These are phyloP conservation scores for Solanum verrucosum DNA, from an alignment of 257 asterid genomes.

Conservation along the genomic window DNA sequence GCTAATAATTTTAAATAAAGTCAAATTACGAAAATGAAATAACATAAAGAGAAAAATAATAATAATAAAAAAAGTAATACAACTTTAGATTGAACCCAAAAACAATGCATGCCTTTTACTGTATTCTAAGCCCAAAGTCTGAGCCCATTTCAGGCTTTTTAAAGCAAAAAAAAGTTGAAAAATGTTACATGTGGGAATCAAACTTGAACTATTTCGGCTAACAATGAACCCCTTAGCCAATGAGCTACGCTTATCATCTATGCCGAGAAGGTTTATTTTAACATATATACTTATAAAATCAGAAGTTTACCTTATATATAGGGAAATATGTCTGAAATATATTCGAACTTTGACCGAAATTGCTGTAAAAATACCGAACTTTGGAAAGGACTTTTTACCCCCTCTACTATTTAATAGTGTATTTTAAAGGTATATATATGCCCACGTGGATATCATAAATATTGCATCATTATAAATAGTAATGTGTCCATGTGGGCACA, in stretches of 20 bases:
- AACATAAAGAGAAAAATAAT: neutral
- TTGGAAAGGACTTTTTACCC: no score
- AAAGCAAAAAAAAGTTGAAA: no score
- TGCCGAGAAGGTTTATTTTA: neutral
- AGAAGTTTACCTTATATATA: no score
- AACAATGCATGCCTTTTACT: neutral
- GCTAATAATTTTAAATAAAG: neutral
- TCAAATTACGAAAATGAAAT: neutral
- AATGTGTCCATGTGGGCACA: no score
- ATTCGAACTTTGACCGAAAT: no score
- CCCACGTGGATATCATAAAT: no score
- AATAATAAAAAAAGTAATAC: neutral
- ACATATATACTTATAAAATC: neutral
- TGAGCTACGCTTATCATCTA: neutral
- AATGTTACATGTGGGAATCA: neutral
- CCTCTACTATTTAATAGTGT: no score
- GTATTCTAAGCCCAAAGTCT: neutral
- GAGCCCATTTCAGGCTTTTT: neutral
- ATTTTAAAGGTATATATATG: no score
- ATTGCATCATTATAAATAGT: no score
- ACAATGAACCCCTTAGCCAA: neutral
- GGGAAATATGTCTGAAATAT: no score
- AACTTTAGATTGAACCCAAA: neutral
- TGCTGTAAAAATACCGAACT: no score
- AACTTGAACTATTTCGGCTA: neutral